Evolutionary conservation across 1,284 basidiomycete species (phyloP).

Genomic region (Heterobasidion occidentale): DNA sequence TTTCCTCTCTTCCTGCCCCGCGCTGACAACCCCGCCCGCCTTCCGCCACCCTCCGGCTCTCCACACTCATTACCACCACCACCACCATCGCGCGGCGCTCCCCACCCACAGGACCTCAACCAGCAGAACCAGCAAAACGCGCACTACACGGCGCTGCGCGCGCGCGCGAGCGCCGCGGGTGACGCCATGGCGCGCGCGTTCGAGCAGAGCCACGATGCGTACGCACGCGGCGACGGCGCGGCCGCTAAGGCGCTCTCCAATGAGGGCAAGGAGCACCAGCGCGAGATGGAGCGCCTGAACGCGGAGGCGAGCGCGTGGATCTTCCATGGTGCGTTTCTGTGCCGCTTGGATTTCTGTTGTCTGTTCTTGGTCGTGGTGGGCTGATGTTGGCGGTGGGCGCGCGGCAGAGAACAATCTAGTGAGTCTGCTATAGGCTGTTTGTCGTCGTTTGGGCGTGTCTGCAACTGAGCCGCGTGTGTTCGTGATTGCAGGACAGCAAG

Average conservation of each 20-base stretch:
- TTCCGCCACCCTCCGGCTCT: background rate
- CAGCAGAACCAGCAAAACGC: slow-evolving; percentile 63
- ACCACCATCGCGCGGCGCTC: slow-evolving; percentile 63
- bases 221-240: slow-evolving; percentile 65
- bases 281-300: slow-evolving; percentile 78
- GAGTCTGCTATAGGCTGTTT: background rate
- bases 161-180: slow-evolving; percentile 67
- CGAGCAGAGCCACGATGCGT: slow-evolving; percentile 62
- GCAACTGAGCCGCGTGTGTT: background rate
- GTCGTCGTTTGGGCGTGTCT: background rate
- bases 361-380: no score
- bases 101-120: slow-evolving; percentile 59
- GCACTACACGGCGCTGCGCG: slow-evolving; percentile 63
- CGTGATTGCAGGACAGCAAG: slow-evolving; percentile 44
- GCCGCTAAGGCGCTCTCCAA: slow-evolving; percentile 79
- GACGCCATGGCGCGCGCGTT: slow-evolving; percentile 67
- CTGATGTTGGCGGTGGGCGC: no score
- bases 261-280: slow-evolving; percentile 78
- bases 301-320: slow-evolving; percentile 87
- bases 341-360: no score
- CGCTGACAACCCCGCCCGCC: background rate
- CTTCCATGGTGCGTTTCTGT: slow-evolving; percentile 67
- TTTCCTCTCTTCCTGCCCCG: slow-evolving; percentile 1
- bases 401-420: slow-evolving; percentile 76
- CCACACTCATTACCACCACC: slow-evolving; percentile 50